These are phyloP conservation scores for Pseudoperonospora humuli DNA, from an alignment of 352 stramenopile genomes.

Conservation along the genomic window DNA sequence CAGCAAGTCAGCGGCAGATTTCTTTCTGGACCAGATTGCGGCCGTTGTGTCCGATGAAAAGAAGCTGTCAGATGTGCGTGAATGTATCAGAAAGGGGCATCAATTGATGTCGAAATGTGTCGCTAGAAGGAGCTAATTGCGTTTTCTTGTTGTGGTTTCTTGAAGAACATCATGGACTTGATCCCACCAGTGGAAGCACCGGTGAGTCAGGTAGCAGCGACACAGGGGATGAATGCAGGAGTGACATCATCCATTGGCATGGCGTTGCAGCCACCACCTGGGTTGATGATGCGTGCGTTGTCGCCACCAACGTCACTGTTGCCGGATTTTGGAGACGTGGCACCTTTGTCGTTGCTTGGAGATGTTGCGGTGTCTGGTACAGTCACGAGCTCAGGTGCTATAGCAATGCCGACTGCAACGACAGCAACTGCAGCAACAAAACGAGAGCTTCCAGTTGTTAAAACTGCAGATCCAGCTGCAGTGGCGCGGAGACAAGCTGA, in stretches of 20 bases:
- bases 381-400: constrained; percentile 3
- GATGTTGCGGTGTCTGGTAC: constrained; percentile 9
- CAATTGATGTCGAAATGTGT: background rate
- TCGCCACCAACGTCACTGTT: constrained; percentile 62
- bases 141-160: background rate
- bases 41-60: constrained; percentile 64
- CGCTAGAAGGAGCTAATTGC: background rate
- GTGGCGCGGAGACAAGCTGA: constrained; percentile 22
- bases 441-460: constrained; percentile 20
- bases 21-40: constrained; percentile 71
- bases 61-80: constrained; percentile 67
- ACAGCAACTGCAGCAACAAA: constrained; percentile 25
- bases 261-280: constrained; percentile 47
- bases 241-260: constrained; percentile 34
- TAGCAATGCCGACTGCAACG: constrained; percentile 11
- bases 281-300: constrained; percentile 64
- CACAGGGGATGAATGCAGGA: background rate
- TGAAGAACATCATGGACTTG: constrained; percentile 73
- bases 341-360: constrained; percentile 32
- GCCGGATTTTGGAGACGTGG: constrained; percentile 43
- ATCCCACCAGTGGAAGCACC: constrained; percentile 43
- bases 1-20: constrained; percentile 32
- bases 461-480: constrained; percentile 10
- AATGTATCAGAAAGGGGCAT: background rate
- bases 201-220: constrained; percentile 14